Base-by-base conservation (phyloP, 768 basidiomycete species). In the Terana coerulea region DNA sequence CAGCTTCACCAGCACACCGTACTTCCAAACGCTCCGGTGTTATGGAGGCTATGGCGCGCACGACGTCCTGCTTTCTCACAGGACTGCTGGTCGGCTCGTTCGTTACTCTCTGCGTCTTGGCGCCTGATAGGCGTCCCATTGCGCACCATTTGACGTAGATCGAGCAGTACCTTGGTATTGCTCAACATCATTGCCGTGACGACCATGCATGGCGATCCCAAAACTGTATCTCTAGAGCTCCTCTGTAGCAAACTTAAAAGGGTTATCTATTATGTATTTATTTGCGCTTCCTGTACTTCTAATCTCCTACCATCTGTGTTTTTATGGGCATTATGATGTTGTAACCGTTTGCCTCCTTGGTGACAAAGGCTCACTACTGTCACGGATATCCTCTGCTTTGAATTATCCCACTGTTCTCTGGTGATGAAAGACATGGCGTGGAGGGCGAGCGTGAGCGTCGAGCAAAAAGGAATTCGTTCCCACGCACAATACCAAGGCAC, bases 1-100 rank as follows among this genome's bases (percentile, higher is more conserved):
- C 47, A 10, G 46, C 30, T 2, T 45, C 31, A 11, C 41, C 30
- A 37, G 11, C 43, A 5, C 24, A 41, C 37, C 24, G 49, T 28
- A 45, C 51, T 24, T 50, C 39, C 41, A 52, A 51, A 34, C 49
- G 56, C 14, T 14, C 48, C 17, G 28, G 22, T 34, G 46, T 45
- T 46, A 36, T 52, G 48, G 61, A 63, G 26, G 41, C 59, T 30
- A 52, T 58, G 51, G 55, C 59, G 29, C 60, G 56, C 28, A 68
- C 72, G 40, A 74, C 75, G 46, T 77, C 77, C 42, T 75, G 72
- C 59, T 64, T 78, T 46, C 63, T 79, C 49, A 75, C 83, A 19
- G 84, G 84, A 31, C 79, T 86, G 59, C 68, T 86, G 43, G 66
- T 81, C 40, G 81, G 81, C 36, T 73, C 80, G 22, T 76, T 80